Conservation (phyloP, 768 basidiomycete species). For the Tulasnella sp. region DNA sequence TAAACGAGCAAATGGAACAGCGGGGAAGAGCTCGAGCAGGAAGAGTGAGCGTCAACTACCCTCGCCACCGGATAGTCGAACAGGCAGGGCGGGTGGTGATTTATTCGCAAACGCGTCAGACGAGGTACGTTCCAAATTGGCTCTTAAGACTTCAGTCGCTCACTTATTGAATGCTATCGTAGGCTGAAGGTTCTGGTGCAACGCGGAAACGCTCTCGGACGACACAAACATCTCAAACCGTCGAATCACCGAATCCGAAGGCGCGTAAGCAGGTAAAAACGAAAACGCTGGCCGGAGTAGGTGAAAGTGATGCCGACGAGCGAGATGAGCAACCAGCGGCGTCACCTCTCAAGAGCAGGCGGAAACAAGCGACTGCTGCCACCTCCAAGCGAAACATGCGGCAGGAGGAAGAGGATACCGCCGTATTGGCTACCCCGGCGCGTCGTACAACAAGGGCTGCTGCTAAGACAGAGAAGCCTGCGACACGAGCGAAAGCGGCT, state of each 20-base stretch:
- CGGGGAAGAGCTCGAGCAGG: too few species aligned
- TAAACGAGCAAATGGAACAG: too few species aligned
- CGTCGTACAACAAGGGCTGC: not conserved
- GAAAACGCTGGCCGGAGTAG: not conserved
- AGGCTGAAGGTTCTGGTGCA: too few species aligned
- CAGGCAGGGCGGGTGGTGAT: too few species aligned
- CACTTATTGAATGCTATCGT: too few species aligned
- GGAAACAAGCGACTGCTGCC: not conserved
- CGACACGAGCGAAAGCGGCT: not conserved
- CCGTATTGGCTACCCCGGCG: not conserved
- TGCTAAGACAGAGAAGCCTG: not conserved
- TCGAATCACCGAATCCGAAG: slow-evolving; percentile 6
- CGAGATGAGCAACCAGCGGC: not conserved
- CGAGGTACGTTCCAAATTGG: too few species aligned
- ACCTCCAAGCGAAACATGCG: not conserved
- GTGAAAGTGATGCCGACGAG: not conserved
- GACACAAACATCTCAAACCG: too few species aligned
- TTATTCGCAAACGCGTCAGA: too few species aligned
- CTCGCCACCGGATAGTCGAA: too few species aligned
- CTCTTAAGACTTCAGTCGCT: too few species aligned
- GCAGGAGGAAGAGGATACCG: not conserved
- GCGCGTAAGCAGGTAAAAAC: slow-evolving; percentile 1
- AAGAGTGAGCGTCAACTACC: too few species aligned
- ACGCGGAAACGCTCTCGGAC: too few species aligned
- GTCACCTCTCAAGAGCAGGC: not conserved